Conservation (phyloP, 371 early-diverging fungal genomes). For the Mortierella sp. region DNA sequence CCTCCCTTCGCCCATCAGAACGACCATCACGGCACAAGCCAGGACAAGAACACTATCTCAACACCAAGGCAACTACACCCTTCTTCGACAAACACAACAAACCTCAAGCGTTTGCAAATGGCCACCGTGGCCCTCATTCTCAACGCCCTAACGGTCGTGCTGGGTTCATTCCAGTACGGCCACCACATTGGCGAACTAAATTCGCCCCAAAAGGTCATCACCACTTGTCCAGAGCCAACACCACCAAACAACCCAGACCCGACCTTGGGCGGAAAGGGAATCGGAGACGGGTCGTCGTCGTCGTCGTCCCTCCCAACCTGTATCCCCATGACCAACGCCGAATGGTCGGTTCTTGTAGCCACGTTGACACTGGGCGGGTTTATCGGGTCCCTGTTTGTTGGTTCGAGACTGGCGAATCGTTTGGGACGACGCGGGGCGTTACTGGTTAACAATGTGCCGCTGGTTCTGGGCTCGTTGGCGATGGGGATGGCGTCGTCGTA, state of each 20-base stretch:
- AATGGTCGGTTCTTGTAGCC: constrained; percentile 80
- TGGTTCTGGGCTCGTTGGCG: constrained; percentile 73
- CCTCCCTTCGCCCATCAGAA: no score
- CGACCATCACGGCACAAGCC: neutral
- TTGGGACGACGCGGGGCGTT: constrained; percentile 84
- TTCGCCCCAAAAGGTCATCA: constrained; percentile 79
- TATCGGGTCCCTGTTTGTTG: constrained; percentile 80
- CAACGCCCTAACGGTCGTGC: constrained; percentile 46
- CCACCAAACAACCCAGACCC: constrained; percentile 3
- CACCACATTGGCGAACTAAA: constrained; percentile 89
- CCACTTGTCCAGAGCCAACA: constrained; percentile 64
- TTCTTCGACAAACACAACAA: neutral
- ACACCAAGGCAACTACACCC: neutral
- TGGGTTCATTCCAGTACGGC: constrained; percentile 85
- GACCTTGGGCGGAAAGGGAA: constrained; percentile 2
- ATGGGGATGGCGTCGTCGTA: constrained; percentile 73
- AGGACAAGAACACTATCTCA: neutral
- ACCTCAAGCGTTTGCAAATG: constrained; percentile 23
- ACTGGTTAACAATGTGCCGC: constrained; percentile 73
- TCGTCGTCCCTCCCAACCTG: constrained; percentile 71
- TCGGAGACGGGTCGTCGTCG: constrained; percentile 15
- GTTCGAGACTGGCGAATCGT: constrained; percentile 76
- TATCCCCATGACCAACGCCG: constrained; percentile 84
- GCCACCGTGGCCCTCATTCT: constrained; percentile 54
- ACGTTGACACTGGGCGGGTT: constrained; percentile 86